These are phyloP conservation scores for Teratosphaeria epicoccoides DNA, from an alignment of 2,329 filamentous ascomycete species.

Conservation along the genomic window DNA sequence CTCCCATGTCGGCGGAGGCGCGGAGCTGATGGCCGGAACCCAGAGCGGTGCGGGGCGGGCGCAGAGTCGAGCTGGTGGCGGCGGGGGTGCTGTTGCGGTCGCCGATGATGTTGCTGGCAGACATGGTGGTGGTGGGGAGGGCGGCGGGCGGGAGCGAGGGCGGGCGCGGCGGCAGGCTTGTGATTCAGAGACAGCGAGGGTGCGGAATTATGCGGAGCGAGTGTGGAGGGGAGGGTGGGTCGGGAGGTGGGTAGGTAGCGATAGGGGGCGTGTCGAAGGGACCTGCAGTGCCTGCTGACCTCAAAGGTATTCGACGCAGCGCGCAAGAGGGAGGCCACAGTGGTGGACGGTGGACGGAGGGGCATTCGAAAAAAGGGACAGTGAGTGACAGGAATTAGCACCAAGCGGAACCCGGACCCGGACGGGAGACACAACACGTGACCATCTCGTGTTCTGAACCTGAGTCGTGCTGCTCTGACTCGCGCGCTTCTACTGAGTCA, in stretches of 20 bases:
- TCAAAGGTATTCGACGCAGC: constrained; percentile 52
- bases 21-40: constrained; percentile 77
- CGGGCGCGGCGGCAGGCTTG: constrained; percentile 1
- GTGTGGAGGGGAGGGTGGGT: too few species aligned
- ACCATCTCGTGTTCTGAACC: too few species aligned
- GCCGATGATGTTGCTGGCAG: constrained; percentile 38
- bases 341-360: not conserved
- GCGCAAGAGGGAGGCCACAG: not conserved
- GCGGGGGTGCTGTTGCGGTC: constrained; percentile 98
- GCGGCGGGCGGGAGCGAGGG: too few species aligned
- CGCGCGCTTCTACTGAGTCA: too few species aligned
- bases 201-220: constrained; percentile 3
- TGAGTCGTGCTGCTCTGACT: too few species aligned
- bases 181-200: not conserved
- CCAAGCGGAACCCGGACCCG: too few species aligned
- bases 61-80: constrained; percentile 58
- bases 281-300: constrained; percentile 80
- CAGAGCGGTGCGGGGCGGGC: constrained; percentile 55
- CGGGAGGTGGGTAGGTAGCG: too few species aligned
- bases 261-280: constrained; percentile 31
- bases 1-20: constrained; percentile 91
- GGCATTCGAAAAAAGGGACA: too few species aligned
- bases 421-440: too few species aligned
- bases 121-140: constrained; percentile 34
- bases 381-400: too few species aligned